These are phyloP conservation scores for Ganoderma meredithae DNA, from an alignment of 1,284 basidiomycete genomes.

Conservation along the genomic window DNA sequence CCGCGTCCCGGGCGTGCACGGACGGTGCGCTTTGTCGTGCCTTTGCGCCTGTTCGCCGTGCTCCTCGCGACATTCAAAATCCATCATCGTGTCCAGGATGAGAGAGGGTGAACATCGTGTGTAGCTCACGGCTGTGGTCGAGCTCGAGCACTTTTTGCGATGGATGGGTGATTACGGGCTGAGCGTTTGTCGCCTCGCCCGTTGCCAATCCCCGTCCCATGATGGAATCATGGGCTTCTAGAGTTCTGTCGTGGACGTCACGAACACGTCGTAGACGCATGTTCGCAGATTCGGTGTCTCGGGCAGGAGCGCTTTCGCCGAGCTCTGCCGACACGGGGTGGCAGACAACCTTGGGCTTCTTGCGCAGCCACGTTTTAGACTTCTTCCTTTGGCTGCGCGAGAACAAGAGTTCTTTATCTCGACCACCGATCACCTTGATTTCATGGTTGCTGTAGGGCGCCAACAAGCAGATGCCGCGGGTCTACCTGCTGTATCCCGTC, in stretches of 20 bases:
- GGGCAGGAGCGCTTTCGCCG: background rate
- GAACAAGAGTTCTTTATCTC: too few species aligned
- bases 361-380: slow-evolving; percentile 1
- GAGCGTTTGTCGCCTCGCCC: slow-evolving; percentile 13
- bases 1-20: slow-evolving; percentile 10
- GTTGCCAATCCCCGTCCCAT: slow-evolving; percentile 7
- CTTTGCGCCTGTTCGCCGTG: too few species aligned
- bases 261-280: slow-evolving; percentile 11
- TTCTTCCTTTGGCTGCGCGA: background rate
- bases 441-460: too few species aligned
- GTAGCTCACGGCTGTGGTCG: background rate
- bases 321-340: background rate
- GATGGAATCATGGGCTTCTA: slow-evolving; percentile 26
- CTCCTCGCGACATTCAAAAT: too few species aligned
- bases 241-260: slow-evolving; percentile 18
- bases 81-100: too few species aligned
- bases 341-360: slow-evolving; percentile 1
- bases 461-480: too few species aligned
- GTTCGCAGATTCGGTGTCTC: slow-evolving; percentile 6
- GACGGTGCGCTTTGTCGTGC: background rate
- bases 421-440: too few species aligned
- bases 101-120: too few species aligned
- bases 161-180: slow-evolving; percentile 3
- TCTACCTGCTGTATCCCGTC: too few species aligned
- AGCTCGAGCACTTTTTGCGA: background rate